Evolutionary conservation across 352 stramenopile genomes (phyloP).

Genomic region (Halophytophthora batemanensis): DNA sequence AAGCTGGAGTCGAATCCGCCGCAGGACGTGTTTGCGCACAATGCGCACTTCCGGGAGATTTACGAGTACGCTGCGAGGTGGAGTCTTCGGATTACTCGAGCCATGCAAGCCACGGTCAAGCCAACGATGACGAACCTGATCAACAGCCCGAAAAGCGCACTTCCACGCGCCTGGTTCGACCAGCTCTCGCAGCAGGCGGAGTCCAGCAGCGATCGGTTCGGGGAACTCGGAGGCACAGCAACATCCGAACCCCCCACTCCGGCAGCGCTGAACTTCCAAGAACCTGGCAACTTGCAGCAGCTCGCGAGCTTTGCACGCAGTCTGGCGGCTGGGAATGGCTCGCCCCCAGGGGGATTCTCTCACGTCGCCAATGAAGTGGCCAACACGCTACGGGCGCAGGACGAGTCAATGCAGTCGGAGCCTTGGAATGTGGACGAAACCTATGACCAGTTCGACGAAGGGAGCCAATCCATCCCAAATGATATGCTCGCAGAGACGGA

Average conservation of each 20-base stretch:
- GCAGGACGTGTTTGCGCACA: conserved; percentile 75
- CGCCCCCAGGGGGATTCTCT: conserved; percentile 18
- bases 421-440: conserved; percentile 61
- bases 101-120: conserved; percentile 79
- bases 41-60: conserved; percentile 79
- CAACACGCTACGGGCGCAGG: conserved; percentile 52
- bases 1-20: conserved; percentile 73
- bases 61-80: conserved; percentile 74
- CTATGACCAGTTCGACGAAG: conserved; percentile 56
- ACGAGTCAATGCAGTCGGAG: conserved; percentile 46
- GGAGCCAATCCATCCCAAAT: conserved; percentile 61
- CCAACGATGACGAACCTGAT: conserved; percentile 57
- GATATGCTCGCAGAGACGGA: conserved; percentile 42
- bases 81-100: conserved; percentile 74
- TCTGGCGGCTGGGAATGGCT: conserved; percentile 36
- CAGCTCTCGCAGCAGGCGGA: conserved; percentile 50
- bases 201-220: conserved; percentile 37
- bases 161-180: conserved; percentile 79
- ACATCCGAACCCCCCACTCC: conserved; percentile 18
- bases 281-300: conserved; percentile 68
- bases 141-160: conserved; percentile 66
- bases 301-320: conserved; percentile 70
- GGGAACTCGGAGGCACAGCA: conserved; percentile 31
- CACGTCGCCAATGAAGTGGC: conserved; percentile 77
- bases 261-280: conserved; percentile 42